Evolutionary conservation across 768 basidiomycete genomes (phyloP).

Genomic region (Boletellus ananas): DNA sequence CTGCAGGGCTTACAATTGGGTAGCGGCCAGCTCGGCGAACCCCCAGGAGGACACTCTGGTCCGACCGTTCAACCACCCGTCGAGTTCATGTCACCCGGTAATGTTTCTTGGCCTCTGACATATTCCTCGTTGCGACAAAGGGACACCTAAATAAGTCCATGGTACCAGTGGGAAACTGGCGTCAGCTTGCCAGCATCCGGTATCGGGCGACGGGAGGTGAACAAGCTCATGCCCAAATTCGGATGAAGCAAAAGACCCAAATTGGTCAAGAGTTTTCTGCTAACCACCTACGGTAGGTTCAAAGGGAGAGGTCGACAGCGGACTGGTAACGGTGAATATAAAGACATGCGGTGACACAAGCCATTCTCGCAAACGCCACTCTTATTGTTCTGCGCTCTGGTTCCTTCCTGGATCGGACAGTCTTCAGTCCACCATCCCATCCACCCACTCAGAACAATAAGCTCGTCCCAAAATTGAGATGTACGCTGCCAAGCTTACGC

Average conservation of each 20-base stretch:
- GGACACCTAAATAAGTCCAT: slow-evolving; percentile 14
- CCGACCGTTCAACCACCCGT: neutral
- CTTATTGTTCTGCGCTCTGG: slow-evolving; percentile 31
- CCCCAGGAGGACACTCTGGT: neutral
- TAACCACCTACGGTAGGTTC: slow-evolving; percentile 26
- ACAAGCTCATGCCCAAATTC: slow-evolving; percentile 29
- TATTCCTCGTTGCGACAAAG: slow-evolving; percentile 18
- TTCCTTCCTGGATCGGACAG: slow-evolving; percentile 1
- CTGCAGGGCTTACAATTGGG: too few relatives aligned
- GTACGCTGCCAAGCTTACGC: slow-evolving; percentile 23
- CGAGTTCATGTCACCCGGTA: neutral
- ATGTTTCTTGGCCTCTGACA: too few relatives aligned
- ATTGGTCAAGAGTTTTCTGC: slow-evolving; percentile 14
- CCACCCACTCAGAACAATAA: slow-evolving; percentile 27
- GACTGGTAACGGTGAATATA: slow-evolving; percentile 17
- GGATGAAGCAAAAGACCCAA: slow-evolving; percentile 25
- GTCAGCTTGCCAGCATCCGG: neutral
- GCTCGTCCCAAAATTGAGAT: slow-evolving; percentile 23
- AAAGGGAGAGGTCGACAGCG: slow-evolving; percentile 16
- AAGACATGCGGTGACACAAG: slow-evolving; percentile 22
- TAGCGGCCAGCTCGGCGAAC: too few relatives aligned
- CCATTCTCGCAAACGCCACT: slow-evolving; percentile 11
- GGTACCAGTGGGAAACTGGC: neutral
- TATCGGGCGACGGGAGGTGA: neutral
- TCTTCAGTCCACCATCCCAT: neutral